Evolutionary conservation across 148 eudicot genomes (phyloP).

Genomic region (Nepenthes mirabilis): DNA sequence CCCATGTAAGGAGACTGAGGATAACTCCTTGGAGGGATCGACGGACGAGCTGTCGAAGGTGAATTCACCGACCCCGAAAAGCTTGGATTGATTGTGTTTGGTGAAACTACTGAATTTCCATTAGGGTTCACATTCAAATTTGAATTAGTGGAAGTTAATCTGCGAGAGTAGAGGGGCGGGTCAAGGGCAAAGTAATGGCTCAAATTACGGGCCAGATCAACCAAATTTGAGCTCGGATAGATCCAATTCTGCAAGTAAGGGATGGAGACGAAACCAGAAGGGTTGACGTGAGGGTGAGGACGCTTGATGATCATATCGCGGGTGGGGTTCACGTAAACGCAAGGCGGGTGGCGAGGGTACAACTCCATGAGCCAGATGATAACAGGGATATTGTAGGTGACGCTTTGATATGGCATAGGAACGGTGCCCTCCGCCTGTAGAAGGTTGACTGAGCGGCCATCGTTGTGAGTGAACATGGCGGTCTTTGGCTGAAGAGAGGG

Average conservation of each 20-base stretch:
- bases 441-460: conserved; percentile 73
- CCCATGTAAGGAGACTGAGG: conserved; percentile 53
- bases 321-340: conserved; percentile 76
- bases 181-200: conserved; percentile 41
- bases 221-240: conserved; percentile 65
- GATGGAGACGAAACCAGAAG: conserved; percentile 55
- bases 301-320: conserved; percentile 84
- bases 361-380: conserved; percentile 72
- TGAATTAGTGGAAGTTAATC: neutral
- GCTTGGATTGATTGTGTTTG: conserved; percentile 7
- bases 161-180: conserved; percentile 79
- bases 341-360: conserved; percentile 70
- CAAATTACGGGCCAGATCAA: conserved; percentile 53
- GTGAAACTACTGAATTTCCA: conserved; percentile 3
- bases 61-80: conserved; percentile 6
- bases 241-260: conserved; percentile 78
- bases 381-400: conserved; percentile 77
- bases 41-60: conserved; percentile 13
- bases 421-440: conserved; percentile 87
- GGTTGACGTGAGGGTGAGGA: conserved; percentile 55
- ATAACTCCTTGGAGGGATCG: conserved; percentile 33
- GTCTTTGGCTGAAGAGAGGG: conserved; percentile 74
- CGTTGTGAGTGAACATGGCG: conserved; percentile 77
- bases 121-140: conserved; percentile 18
- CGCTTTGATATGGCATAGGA: conserved; percentile 49